Percentiles rank a stretch among this genome's conserved stretches.
Evolutionary conservation across 768 basidiomycete species (phyloP).

Genomic region (Neoboletus subvelutipes): DNA sequence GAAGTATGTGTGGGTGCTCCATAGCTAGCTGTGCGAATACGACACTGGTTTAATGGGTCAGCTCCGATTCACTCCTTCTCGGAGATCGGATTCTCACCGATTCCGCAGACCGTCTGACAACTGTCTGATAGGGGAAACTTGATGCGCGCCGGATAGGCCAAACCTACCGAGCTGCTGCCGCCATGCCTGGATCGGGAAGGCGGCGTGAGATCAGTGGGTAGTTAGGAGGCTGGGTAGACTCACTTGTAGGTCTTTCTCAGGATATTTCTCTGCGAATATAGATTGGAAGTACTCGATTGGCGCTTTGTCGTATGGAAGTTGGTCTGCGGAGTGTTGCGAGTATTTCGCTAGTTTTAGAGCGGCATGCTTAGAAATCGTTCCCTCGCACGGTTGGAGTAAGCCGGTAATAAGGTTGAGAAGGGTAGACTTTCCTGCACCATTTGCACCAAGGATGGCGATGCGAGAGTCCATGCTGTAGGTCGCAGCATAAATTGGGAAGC

Average conservation of each 20-base stretch:
- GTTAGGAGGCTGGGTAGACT: slow-evolving; percentile 12
- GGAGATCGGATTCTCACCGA: slow-evolving; percentile 51
- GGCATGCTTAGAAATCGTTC: slow-evolving; percentile 87
- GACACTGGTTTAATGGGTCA: slow-evolving; percentile 51
- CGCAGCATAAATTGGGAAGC: slow-evolving; percentile 4
- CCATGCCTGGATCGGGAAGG: slow-evolving; percentile 65
- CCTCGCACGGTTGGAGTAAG: slow-evolving; percentile 73
- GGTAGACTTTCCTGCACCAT: slow-evolving; percentile 94
- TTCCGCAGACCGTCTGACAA: slow-evolving; percentile 96
- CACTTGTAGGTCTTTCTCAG: slow-evolving; percentile 86
- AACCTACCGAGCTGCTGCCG: slow-evolving; percentile 93
- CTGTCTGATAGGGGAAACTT: slow-evolving; percentile 90
- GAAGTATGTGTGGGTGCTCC: slow-evolving; percentile 95
- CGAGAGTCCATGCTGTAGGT: slow-evolving; percentile 82
- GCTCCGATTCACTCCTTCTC: slow-evolving; percentile 1
- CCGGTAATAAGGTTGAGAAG: slow-evolving; percentile 89
- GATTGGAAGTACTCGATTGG: slow-evolving; percentile 94
- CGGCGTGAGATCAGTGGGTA: slow-evolving; percentile 10
- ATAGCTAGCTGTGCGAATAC: slow-evolving; percentile 96
- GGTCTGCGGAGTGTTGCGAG: slow-evolving; percentile 97
- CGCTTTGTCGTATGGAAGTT: slow-evolving; percentile 88
- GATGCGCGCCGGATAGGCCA: slow-evolving; percentile 91
- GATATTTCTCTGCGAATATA: slow-evolving; percentile 78
- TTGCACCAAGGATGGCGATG: slow-evolving; percentile 93
- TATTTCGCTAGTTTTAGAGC: slow-evolving; percentile 96